These are phyloP conservation scores for Friedmanniomyces endolithicus DNA, from an alignment of 495 filamentous ascomycete species.

Conservation along the genomic window DNA sequence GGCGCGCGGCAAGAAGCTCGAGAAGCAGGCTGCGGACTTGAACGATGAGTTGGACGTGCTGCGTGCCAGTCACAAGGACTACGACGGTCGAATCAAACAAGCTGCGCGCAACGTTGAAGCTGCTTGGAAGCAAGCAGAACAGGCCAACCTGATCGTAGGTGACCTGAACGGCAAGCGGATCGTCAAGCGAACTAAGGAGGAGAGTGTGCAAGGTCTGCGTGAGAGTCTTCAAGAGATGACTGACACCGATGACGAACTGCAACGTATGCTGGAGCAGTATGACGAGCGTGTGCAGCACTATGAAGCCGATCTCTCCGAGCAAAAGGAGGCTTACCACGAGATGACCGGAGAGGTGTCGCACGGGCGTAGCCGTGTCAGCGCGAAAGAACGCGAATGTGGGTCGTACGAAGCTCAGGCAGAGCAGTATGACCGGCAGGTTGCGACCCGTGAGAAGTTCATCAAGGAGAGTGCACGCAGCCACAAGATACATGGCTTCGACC, in stretches of 20 bases:
- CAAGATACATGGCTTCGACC: conserved; percentile 72
- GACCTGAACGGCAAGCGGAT: conserved; percentile 64
- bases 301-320: conserved; percentile 47
- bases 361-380: conserved; percentile 43
- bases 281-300: conserved; percentile 56
- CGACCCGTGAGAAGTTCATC: conserved; percentile 55
- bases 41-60: conserved; percentile 61
- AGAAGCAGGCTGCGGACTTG: conserved; percentile 51
- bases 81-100: conserved; percentile 45
- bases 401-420: conserved; percentile 75
- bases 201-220: conserved; percentile 57
- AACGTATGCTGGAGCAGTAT: conserved; percentile 67
- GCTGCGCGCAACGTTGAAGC: conserved; percentile 44
- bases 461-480: conserved; percentile 67
- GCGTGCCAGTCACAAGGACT: conserved; percentile 42
- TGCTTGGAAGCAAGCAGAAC: conserved; percentile 47
- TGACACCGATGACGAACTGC: conserved; percentile 68
- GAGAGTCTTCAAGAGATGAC: conserved; percentile 58
- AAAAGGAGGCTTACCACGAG: conserved; percentile 49
- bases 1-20: conserved; percentile 59
- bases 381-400: conserved; percentile 72
- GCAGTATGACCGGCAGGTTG: conserved; percentile 68
- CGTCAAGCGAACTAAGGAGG: conserved; percentile 47
- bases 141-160: conserved; percentile 52
- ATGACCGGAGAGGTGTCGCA: conserved; percentile 51